Conservation (phyloP, 2,329 filamentous ascomycete species). For the Didymosphaeria variabile region DNA sequence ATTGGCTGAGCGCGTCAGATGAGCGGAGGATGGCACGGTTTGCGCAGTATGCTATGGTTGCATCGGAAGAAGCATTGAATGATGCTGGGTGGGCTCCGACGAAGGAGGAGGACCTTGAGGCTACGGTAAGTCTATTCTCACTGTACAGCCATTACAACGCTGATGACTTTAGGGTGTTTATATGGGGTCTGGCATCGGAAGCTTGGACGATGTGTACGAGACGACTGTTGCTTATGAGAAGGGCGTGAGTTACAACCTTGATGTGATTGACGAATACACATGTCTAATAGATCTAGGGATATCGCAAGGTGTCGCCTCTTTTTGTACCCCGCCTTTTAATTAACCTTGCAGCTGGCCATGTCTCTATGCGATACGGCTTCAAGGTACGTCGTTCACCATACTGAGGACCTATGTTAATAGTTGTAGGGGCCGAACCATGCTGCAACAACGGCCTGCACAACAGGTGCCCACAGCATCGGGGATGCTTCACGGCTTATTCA, state of each 20-base stretch:
- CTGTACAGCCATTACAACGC: background rate
- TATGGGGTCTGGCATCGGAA: conserved; percentile 94
- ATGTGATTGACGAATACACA: background rate
- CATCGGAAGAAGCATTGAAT: conserved; percentile 82
- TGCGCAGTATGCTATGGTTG: conserved; percentile 88
- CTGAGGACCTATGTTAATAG: conserved; percentile 17
- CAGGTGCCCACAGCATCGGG: conserved; percentile 91
- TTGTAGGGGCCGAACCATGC: conserved; percentile 85
- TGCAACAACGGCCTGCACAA: conserved; percentile 94
- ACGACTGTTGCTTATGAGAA: conserved; percentile 80
- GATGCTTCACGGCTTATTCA: conserved; percentile 93
- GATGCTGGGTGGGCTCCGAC: conserved; percentile 81
- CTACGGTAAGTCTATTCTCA: conserved; percentile 63
- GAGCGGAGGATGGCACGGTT: conserved; percentile 88
- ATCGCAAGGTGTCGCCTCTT: conserved; percentile 89
- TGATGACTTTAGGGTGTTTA: conserved; percentile 73
- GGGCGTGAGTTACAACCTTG: conserved; percentile 63
- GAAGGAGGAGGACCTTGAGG: conserved; percentile 70
- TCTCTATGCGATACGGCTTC: conserved; percentile 92
- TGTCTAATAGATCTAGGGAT: conserved; percentile 68
- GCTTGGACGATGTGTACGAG: conserved; percentile 87
- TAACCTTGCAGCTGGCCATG: conserved; percentile 92
- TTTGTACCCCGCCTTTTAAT: conserved; percentile 94
- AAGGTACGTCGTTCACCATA: conserved; percentile 52
- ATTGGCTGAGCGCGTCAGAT: conserved; percentile 61